Conservation (phyloP, 176 grass and related monocot genomes). For the Eragrostis curvula region DNA sequence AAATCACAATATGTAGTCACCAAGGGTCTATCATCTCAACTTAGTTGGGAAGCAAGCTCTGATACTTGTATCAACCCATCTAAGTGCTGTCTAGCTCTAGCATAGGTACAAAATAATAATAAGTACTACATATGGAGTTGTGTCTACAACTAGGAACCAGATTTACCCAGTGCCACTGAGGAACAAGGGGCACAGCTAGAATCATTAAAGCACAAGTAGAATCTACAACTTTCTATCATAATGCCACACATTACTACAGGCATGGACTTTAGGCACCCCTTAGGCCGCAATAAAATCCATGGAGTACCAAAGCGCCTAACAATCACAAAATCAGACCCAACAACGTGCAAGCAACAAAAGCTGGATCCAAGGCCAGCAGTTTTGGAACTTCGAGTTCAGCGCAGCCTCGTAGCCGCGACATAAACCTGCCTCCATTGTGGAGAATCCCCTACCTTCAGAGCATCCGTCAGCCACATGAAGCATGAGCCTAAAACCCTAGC, state of each 20-base stretch:
- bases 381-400: background rate
- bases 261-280: background rate
- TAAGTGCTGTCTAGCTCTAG: background rate
- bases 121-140: background rate
- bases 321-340: slow-evolving; percentile 7
- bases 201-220: background rate
- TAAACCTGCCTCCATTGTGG: background rate
- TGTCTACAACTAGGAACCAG: background rate
- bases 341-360: background rate
- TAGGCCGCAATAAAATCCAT: background rate
- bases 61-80: background rate
- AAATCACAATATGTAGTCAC: background rate
- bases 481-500: slow-evolving; percentile 45
- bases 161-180: background rate
- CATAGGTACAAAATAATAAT: background rate
- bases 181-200: background rate
- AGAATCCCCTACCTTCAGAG: background rate
- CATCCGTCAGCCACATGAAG: background rate
- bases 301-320: background rate
- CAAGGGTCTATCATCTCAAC: background rate
- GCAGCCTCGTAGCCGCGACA: background rate
- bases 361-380: slow-evolving; percentile 17
- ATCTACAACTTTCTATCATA: background rate
- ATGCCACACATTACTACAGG: background rate
- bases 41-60: background rate